Base-by-base conservation (phyloP, 495 filamentous ascomycete genomes). In the Bacidia rubella region DNA sequence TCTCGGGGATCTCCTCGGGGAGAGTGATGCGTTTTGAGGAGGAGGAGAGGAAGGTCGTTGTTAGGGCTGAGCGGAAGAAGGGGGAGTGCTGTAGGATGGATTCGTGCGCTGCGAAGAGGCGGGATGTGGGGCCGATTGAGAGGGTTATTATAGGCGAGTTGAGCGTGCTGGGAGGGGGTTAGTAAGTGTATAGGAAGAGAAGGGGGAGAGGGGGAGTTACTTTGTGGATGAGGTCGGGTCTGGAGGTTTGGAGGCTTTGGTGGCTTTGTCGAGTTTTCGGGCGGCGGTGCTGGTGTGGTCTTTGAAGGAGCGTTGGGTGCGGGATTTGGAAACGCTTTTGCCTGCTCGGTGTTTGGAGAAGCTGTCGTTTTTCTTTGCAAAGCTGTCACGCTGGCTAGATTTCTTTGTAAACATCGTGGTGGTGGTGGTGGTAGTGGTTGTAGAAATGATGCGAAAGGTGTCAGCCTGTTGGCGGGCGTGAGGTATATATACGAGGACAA, bases 41-140 rank as follows among this genome's bases (percentile, higher is more conserved):
- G 3, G 77, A 62, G 54, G 81, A 77, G 63, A 81, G 71, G 68
- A 82, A 83, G 59, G 82, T 74, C 50, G 74, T 73, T 52, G 76
- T 73, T 47, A 77, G 72, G 44, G 56, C 54, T 25, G 71, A 56
- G 45, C 70, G 69, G 66, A 96, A 95, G 75, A 82, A 92, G 11
- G 87, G 78, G 22, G 86, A 87, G 53, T 75, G 66, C 68, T 72
- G 73, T 44, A 96, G 81, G 58, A 95, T 78, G 62, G 89, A 82
- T 70, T 89, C 85, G 66, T 95, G 90, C 21, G 87, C 87, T 32
- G 87, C 87, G 69, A 96, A 96, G 63, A 93, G 83, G 17, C 86
- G 78, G 59, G 83, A 77, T 52, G 86, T 79, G 11, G 74, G 76
- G 4, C 90, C 90, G 58, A 94, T 79, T 57, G 78, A 73, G 57